These are phyloP conservation scores for Aspergillus awamori DNA, from an alignment of 2,329 filamentous ascomycete genomes.

Conservation along the genomic window DNA sequence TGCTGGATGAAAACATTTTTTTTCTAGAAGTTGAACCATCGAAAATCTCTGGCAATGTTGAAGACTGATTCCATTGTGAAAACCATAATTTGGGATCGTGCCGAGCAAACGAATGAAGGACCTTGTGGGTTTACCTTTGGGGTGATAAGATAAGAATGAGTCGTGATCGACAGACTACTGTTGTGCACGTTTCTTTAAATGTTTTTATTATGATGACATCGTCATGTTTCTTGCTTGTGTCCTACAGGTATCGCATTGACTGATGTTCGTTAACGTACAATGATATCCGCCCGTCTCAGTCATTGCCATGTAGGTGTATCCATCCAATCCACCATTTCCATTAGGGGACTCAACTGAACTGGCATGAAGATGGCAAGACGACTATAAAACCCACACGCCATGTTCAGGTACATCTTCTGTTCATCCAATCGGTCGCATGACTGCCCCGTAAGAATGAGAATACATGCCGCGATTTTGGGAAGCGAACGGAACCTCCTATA, in stretches of 20 bases:
- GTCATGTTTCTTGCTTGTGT: too few relatives aligned
- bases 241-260: too few relatives aligned
- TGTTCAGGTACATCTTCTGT: not conserved
- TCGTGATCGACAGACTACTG: too few relatives aligned
- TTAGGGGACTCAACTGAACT: not conserved
- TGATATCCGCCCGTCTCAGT: too few relatives aligned
- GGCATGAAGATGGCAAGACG: not conserved
- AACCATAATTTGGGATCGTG: not conserved
- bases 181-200: too few relatives aligned
- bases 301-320: too few relatives aligned
- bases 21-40: too few relatives aligned
- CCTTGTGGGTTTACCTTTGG: constrained; percentile 4
- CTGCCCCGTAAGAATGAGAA: not conserved
- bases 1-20: not conserved
- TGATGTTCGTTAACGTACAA: too few relatives aligned
- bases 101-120: not conserved
- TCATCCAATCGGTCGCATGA: not conserved
- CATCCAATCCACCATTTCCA: not conserved
- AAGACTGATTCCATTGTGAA: not conserved
- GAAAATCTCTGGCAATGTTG: not conserved
- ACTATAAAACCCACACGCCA: not conserved
- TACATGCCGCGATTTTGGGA: not conserved
- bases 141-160: constrained; percentile 7
- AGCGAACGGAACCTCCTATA: not conserved
- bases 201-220: too few relatives aligned